Conservation (phyloP, 192 early-diverging fungal genomes). For the Coemansia sp. region DNA sequence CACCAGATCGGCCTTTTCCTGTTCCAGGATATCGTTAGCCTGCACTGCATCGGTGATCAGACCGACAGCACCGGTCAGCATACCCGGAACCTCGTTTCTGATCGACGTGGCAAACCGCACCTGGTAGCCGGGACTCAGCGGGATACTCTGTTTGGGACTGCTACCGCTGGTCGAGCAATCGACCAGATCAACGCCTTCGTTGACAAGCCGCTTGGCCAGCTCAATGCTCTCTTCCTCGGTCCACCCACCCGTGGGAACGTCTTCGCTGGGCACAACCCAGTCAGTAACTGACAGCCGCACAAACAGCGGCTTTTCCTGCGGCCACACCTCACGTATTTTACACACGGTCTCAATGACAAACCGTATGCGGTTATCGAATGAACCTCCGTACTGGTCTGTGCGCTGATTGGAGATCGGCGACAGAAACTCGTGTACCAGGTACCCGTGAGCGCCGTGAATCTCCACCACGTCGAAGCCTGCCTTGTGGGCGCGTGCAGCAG, state of each 20-base stretch:
- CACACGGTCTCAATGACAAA: constrained; percentile 71
- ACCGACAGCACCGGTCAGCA: constrained; percentile 70
- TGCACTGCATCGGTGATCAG: constrained; percentile 66
- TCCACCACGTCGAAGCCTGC: constrained; percentile 92
- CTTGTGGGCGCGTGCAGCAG: constrained; percentile 68
- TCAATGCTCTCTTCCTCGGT: constrained; percentile 72
- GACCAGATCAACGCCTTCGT: constrained; percentile 81
- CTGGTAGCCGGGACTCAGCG: constrained; percentile 59
- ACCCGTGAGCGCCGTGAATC: constrained; percentile 91
- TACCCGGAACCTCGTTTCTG: constrained; percentile 59
- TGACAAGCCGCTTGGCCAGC: constrained; percentile 59
- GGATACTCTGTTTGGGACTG: constrained; percentile 58
- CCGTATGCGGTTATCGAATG: constrained; percentile 83
- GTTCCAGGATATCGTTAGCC: constrained; percentile 69
- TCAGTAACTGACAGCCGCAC: constrained; percentile 82
- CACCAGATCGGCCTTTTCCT: constrained; percentile 71
- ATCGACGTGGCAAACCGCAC: constrained; percentile 72
- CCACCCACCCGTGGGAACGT: constrained; percentile 63
- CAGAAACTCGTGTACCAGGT: constrained; percentile 79
- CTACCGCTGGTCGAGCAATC: constrained; percentile 82
- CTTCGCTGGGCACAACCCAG: constrained; percentile 55
- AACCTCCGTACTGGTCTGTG: constrained; percentile 91
- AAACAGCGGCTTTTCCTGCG: constrained; percentile 80
- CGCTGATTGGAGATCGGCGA: constrained; percentile 81
- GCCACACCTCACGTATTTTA: constrained; percentile 72